Evolutionary conservation across 768 basidiomycete genomes (phyloP), one percentile per base, ranked within the genome.

Genomic region (Lactarius trivialis): DNA sequence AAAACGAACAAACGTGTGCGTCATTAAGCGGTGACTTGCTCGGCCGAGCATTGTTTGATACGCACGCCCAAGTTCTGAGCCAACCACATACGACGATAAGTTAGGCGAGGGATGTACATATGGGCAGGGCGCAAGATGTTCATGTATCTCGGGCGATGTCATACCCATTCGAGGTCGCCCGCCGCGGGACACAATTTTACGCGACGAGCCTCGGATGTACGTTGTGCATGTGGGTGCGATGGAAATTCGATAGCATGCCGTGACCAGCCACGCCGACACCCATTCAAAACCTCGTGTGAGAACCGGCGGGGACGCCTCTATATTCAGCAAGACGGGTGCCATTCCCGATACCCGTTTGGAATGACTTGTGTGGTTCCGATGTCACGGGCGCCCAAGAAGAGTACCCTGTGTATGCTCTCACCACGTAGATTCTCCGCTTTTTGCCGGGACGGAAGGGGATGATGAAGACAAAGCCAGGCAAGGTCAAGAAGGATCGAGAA

Each of bases 391-490:
- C 50, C 19, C 37, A 51, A 1, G 24, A 34, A 36, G 15, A 51
- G 43, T 37, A 15, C 3, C 7, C 26, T 34, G n/a, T 36, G 36
- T 28, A 9, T 26, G 26, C 51, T 37, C 12, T 54, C 30, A 52
- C 57, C 61, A 58, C 52, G 61, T 54, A 51, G 56, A 55, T 50
- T 54, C 28, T 58, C 61, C 61, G 61, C 61, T 6, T 21, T 54
- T 54, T 54, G 3, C 52, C 39, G 52, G 6, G 14, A 45, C n/a
- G 24, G 11, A 24, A 5, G n/a, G 28, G 24, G 15, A 0, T 11
- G n/a, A 37, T 26, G 32, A 34, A 28, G 49, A 61, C 17, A 50
- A 41, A 50, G 26, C 55, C 8, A 57, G 55, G 4, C 39, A 28
- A 33, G 52, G 21, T 15, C 2, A 41, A 39, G 49, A 50, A 50